phyloP scores from a whole-genome alignment of 257 asterid genomes.

The Gynochthodes officinalis region DNA sequence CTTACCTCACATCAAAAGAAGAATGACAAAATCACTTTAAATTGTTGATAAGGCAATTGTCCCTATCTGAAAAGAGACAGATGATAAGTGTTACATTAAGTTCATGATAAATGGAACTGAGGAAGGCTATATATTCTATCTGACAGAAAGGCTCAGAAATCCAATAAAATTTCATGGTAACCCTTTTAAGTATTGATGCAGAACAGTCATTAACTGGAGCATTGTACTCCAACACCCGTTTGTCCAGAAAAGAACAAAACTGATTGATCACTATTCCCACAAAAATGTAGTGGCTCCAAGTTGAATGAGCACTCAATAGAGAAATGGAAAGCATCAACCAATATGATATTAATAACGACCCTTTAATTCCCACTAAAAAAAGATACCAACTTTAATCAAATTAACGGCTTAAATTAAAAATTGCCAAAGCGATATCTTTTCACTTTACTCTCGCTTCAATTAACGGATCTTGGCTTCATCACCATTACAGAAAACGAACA shows the following conservation, averaged over 20 bases:
- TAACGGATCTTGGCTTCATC: conserved; percentile 14
- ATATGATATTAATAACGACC: background rate
- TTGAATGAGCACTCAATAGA: background rate
- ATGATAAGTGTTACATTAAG: no score
- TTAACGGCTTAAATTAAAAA: background rate
- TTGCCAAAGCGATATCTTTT: background rate
- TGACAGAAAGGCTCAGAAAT: background rate
- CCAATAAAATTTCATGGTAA: background rate
- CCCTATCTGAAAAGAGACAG: background rate
- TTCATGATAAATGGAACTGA: background rate
- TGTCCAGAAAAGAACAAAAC: background rate
- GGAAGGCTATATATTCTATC: background rate
- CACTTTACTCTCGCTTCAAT: background rate
- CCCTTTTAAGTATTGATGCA: background rate
- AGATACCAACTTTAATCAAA: conserved; percentile 10
- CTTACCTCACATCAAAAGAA: no score
- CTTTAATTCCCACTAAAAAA: background rate
- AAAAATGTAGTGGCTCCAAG: background rate
- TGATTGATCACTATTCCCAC: background rate
- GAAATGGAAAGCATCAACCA: background rate
- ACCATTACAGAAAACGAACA: background rate
- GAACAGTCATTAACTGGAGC: background rate
- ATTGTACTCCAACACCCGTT: background rate
- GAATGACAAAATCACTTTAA: background rate
- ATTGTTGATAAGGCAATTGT: background rate